Percentiles rank a stretch among this genome's conserved stretches.
phyloP scores from a whole-genome alignment of 257 asterid species.

The Capsicum chinense region DNA sequence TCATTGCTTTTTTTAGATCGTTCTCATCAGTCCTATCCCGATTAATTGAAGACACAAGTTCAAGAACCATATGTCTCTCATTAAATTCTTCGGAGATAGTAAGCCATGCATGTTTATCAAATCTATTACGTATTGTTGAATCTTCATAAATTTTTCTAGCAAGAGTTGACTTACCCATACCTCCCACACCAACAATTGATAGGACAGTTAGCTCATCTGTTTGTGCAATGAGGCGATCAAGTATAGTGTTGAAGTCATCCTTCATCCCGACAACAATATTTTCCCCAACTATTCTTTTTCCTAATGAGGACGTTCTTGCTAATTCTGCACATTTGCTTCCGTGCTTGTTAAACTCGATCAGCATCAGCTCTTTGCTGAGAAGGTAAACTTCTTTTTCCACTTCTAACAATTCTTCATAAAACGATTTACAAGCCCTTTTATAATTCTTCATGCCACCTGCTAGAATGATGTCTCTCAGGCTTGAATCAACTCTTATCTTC shows the following conservation, averaged over 20 bases:
- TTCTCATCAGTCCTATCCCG: background rate
- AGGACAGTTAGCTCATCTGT: background rate
- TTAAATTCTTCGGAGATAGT: background rate
- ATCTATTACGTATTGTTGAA: background rate
- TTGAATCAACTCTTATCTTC: slow-evolving; percentile 32
- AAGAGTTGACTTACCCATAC: slow-evolving; percentile 10
- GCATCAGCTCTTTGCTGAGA: slow-evolving; percentile 28
- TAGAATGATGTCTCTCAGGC: background rate
- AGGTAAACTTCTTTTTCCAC: slow-evolving; percentile 4
- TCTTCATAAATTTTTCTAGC: slow-evolving; percentile 16
- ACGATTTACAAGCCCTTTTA: background rate
- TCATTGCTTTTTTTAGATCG: slow-evolving; percentile 5
- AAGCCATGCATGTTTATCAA: background rate
- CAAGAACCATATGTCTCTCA: background rate
- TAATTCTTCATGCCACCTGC: background rate
- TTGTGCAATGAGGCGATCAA: background rate
- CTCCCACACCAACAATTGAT: background rate
- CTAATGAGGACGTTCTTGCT: background rate
- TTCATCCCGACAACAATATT: background rate
- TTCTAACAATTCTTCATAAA: background rate
- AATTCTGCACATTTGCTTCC: background rate
- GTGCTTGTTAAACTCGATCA: background rate
- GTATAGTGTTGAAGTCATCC: background rate
- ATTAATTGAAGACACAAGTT: background rate
- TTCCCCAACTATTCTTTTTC: background rate